Evolutionary conservation across 1,139 yeast species (phyloP), one percentile per base, ranked within the genome.

Genomic region (Torulaspora pretoriensis): DNA sequence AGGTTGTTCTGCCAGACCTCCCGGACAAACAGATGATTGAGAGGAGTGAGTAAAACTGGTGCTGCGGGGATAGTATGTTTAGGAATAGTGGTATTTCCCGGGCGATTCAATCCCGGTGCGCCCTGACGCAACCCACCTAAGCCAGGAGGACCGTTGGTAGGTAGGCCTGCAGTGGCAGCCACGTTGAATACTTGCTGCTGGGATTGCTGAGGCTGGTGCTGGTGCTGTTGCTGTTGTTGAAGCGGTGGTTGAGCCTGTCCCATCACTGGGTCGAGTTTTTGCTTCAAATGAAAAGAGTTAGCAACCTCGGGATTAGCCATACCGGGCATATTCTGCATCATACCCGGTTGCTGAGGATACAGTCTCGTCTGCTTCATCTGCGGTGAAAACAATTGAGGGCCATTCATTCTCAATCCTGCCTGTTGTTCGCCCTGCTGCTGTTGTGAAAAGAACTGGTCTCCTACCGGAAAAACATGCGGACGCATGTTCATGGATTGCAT

Each of bases 1-100:
- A 92, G 71, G 63, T 90, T 92, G 60, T 81, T 80, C 40, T 74
- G 76, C 97, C 97, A 92, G 12, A 92, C 97, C 56, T 90, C 73
- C 40, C 70, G 69, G 12, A 70, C 55, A 31, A 61, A 53, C 24
- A 61, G 45, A 30, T 61, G 64, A 39, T 55, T 60, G 38, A 65
- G 65, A 8, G 64, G 61, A 2, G 64, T 64, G 37, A 63, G 43
- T 10, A 59, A 34, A 38, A 52, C 47, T 12, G 60, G 57, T 5
- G 57, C 45, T 23, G 44, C 37, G 9, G 41, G 35, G 5, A 37
- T 43, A 29, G 48, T 39, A 31, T 53, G 56, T 24, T 54, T 52
- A 23, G 54, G 50, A 5, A 52, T n/a, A 25, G 52, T 52, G 43
- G 29, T 38, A 36, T 40, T 51, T 13, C 45, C 43, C n/a, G 43